A percentile compares a stretch with the other conserved stretches of the same genome.
phyloP scores from a whole-genome alignment of 2,329 filamentous ascomycete genomes.

The Apiospora phragmitis region DNA sequence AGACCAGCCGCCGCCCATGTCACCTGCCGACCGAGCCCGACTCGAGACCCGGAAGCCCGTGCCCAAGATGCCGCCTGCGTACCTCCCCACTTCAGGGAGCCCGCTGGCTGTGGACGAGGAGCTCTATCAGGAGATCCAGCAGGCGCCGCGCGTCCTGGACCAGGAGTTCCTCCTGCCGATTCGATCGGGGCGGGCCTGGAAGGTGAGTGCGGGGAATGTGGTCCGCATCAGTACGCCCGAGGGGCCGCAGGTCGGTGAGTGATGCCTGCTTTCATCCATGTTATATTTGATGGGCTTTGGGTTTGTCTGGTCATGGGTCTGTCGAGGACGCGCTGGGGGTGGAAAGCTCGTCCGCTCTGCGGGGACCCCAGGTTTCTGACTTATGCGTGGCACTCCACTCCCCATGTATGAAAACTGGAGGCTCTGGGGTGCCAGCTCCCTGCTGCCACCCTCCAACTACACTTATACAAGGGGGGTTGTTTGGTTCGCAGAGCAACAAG shows the following conservation, averaged over 20 bases:
- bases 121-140: constrained; percentile 63
- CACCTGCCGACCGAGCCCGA: constrained; percentile 28
- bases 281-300: background rate
- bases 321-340: background rate
- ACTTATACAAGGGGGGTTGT: no score
- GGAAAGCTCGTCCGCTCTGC: background rate
- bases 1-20: background rate
- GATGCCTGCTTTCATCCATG: constrained; percentile 20
- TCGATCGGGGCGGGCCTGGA: constrained; percentile 73
- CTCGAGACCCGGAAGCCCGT: constrained; percentile 44
- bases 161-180: constrained; percentile 67
- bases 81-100: constrained; percentile 44
- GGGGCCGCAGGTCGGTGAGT: constrained; percentile 69
- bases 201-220: constrained; percentile 66
- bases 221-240: constrained; percentile 74
- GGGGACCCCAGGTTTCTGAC: background rate
- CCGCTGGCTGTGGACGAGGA: constrained; percentile 44
- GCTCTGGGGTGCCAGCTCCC: no score
- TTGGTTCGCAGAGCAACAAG: background rate
- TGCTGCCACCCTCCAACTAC: no score
- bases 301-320: no score
- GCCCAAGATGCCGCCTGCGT: constrained; percentile 50
- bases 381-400: background rate
- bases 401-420: no score
- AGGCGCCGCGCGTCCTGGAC: constrained; percentile 41